phyloP scores from a whole-genome alignment of 176 grass and related monocot genomes.

The Sorghum bicolor region DNA sequence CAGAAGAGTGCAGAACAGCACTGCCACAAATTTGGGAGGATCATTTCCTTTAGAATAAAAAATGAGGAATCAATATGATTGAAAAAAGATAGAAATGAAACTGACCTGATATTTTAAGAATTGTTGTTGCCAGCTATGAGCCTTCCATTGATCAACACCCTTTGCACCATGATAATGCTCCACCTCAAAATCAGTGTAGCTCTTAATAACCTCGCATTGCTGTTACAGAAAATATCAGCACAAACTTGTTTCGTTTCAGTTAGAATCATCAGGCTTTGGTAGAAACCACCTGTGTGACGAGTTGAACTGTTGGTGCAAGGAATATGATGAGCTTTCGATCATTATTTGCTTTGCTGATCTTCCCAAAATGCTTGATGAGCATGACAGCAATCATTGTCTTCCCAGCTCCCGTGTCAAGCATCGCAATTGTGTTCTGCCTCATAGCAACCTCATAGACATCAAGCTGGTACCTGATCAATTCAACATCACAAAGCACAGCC shows the following conservation, averaged over 20 bases:
- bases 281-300: conserved; percentile 63
- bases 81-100: not conserved
- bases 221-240: conserved; percentile 29
- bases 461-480: conserved; percentile 61
- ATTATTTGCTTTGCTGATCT: conserved; percentile 37
- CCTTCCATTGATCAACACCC: conserved; percentile 73
- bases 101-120: conserved; percentile 64
- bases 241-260: not conserved
- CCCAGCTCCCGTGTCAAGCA: conserved; percentile 79
- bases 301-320: conserved; percentile 76
- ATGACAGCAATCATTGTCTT: conserved; percentile 94
- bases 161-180: conserved; percentile 64
- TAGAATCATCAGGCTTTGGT: not conserved
- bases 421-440: conserved; percentile 66
- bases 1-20: not conserved
- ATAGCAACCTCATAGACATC: conserved; percentile 73
- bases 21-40: not conserved
- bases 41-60: conserved; percentile 5
- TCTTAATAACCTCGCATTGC: conserved; percentile 81
- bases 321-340: conserved; percentile 57
- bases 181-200: conserved; percentile 64
- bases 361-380: conserved; percentile 66
- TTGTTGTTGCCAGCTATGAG: conserved; percentile 67
- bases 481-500: not conserved
- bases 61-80: conserved; percentile 13